Evolutionary conservation across 148 eudicot species (phyloP).

Genomic region (Amaranthus cruentus): DNA sequence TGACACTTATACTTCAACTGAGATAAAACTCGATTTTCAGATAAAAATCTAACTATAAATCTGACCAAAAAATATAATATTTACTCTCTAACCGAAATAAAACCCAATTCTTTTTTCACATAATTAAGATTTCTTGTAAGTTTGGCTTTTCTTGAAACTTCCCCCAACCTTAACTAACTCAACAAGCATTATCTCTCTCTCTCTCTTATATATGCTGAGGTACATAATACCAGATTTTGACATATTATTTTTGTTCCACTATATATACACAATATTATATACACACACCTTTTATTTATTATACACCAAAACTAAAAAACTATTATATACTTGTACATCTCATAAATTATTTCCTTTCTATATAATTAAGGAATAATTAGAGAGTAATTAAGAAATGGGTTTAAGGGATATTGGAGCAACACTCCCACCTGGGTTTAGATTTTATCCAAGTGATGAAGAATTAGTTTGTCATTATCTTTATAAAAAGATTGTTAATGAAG

Average conservation of each 20-base stretch:
- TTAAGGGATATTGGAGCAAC: slow-evolving; percentile 74
- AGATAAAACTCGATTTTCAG: too few species aligned
- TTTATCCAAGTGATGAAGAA: slow-evolving; percentile 90
- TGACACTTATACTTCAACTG: too few species aligned
- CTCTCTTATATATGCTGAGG: background rate
- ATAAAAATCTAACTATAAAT: too few species aligned
- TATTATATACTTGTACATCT: background rate
- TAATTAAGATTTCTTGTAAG: slow-evolving; percentile 55
- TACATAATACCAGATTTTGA: slow-evolving; percentile 21
- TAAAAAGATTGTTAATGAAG: slow-evolving; percentile 68
- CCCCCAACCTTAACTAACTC: slow-evolving; percentile 47
- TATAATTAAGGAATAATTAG: background rate
- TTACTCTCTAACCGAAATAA: too few species aligned
- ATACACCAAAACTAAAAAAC: background rate
- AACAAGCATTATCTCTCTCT: slow-evolving; percentile 43
- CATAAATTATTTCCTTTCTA: background rate
- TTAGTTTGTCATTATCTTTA: slow-evolving; percentile 80
- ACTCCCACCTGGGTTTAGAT: slow-evolving; percentile 96
- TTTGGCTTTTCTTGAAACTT: slow-evolving; percentile 58
- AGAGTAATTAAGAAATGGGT: slow-evolving; percentile 39
- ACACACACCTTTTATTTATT: slow-evolving; percentile 11
- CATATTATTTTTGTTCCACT: slow-evolving; percentile 16
- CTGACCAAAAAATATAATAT: too few species aligned
- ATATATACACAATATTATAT: slow-evolving; percentile 6
- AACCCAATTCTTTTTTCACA: slow-evolving; percentile 3